These are phyloP conservation scores for Saccharomycopsis selenospora DNA, from an alignment of 805 yeast genomes.

Conservation along the genomic window DNA sequence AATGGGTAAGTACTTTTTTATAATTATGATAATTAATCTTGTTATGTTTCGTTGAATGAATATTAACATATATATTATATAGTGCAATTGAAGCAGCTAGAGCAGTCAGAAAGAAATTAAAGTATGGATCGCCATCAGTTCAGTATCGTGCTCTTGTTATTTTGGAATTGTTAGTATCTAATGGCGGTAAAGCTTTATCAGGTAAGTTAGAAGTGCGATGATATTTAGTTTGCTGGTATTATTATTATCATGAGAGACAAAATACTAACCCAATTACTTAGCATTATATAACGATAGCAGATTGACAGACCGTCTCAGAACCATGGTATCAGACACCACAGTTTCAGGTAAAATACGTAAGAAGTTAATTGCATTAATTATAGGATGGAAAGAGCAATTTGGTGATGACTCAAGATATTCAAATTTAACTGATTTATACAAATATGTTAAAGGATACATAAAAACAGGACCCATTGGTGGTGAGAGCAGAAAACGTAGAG, in stretches of 20 bases:
- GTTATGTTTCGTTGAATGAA: too few relatives aligned
- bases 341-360: constrained; percentile 39
- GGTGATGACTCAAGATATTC: constrained; percentile 41
- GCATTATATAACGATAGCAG: constrained; percentile 60
- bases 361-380: constrained; percentile 43
- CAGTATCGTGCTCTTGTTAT: constrained; percentile 59
- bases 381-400: constrained; percentile 62
- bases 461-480: constrained; percentile 23
- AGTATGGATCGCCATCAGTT: constrained; percentile 65
- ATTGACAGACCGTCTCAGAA: constrained; percentile 53
- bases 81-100: constrained; percentile 68
- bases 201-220: too few relatives aligned
- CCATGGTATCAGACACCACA: constrained; percentile 28
- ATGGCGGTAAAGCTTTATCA: constrained; percentile 35
- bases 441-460: constrained; percentile 22
- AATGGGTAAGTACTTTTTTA: constrained; percentile 14
- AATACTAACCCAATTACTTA: constrained; percentile 11
- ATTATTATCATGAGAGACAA: too few relatives aligned
- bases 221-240: too few relatives aligned
- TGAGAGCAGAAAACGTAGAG: constrained; percentile 18
- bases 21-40: too few relatives aligned
- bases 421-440: constrained; percentile 41
- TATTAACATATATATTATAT: too few relatives aligned
- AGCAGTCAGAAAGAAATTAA: constrained; percentile 79
- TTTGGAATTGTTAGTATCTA: constrained; percentile 52